Conservation (phyloP, 176 grass and related monocot species). For the Saccharum officinarum region DNA sequence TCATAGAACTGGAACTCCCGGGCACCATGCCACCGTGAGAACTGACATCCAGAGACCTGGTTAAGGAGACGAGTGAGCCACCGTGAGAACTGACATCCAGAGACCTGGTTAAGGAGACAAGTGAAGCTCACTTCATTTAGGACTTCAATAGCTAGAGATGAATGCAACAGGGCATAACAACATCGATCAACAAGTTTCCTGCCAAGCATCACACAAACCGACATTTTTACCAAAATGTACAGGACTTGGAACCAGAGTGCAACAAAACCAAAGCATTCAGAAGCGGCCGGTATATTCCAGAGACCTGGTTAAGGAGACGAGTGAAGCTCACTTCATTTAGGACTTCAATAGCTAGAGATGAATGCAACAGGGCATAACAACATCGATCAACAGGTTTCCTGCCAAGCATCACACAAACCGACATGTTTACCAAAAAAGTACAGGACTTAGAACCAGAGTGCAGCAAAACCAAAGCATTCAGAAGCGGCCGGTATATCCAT, state of each 20-base stretch:
- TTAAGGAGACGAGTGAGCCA: background rate
- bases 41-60: background rate
- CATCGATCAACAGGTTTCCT: background rate
- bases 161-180: background rate
- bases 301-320: no score
- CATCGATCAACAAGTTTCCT: background rate
- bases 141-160: background rate
- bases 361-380: background rate
- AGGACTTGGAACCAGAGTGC: background rate
- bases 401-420: background rate
- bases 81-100: no score
- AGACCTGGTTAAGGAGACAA: no score
- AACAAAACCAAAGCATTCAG: conserved; percentile 25
- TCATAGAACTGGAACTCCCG: background rate
- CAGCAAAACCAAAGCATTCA: conserved; percentile 25
- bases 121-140: background rate
- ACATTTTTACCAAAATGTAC: background rate
- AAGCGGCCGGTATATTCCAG: background rate
- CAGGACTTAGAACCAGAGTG: background rate
- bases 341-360: background rate
- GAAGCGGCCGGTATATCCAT: conserved; percentile 23
- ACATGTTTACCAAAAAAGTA: background rate
- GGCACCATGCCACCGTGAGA: background rate
- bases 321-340: background rate
- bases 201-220: background rate